Base-by-base conservation (phyloP, 768 basidiomycete species). In the Mrakia hoshinonis region DNA sequence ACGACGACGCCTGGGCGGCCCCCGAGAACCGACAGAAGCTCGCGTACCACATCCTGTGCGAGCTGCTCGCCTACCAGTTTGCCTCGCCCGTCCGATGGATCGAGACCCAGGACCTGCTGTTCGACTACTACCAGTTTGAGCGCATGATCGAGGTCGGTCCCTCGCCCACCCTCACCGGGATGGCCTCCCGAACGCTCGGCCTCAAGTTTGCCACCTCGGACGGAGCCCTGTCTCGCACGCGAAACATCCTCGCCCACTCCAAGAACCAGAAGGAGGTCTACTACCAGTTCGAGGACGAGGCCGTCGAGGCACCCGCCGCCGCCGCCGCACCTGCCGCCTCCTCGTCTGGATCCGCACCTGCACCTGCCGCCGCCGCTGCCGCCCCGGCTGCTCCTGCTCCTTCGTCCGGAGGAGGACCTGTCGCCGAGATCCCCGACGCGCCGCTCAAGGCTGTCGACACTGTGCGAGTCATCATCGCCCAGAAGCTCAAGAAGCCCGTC, bases 211-310 rank as follows among this genome's bases (percentile, higher is more conserved):
- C 97, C 81, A 82, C 85, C 2, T 83, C 85, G 74, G 96, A 99
- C 76, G 90, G 92, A 75, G 91, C 94, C 6, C 82, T 88, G 73
- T 87, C 87, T 76, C 88, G 84, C 74, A 85, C 84, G 24, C 87
- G 96, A 71, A 82, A 83, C 20, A 92, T 99, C 76, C 85, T 90
- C 70, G 98, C 95, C 79, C 90, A 92, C 76, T 87, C 95, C 47
- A 99, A 98, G 85, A 87, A 99, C 79, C 84, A 84, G 75, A 95
- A 95, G 81, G 96, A 98, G 79, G 92, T 98, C 48, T 98, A 98
- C 81, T 99, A 98, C 79, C 89, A 91, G 77, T 94, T 91, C 80
- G 95, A 98, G 79, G 95, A 98, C 74, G 81, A 76, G n/a, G 78
- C 78, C 31, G 82, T 77, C 83, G 80, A 77, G 22, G 81, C 80